A percentile compares a stretch with the other conserved stretches of the same genome.
phyloP scores from a whole-genome alignment of 2,329 filamentous ascomycete species.

The Simplicillium aogashimaense region DNA sequence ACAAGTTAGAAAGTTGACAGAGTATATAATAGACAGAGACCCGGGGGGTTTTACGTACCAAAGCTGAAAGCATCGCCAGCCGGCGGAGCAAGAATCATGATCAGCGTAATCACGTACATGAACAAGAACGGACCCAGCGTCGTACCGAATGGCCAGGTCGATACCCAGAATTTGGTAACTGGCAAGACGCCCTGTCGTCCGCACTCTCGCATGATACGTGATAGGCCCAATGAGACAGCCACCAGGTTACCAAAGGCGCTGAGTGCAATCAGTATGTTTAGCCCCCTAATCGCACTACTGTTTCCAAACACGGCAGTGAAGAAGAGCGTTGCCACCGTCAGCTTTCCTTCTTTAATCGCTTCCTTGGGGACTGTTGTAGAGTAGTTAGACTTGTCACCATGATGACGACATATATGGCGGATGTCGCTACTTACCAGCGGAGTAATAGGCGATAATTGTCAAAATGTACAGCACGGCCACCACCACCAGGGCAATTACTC shows the following conservation, averaged over 20 bases:
- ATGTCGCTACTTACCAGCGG: too few relatives aligned
- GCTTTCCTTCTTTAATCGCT: too few relatives aligned
- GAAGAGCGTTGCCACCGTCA: too few relatives aligned
- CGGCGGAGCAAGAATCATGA: slow-evolving; percentile 46
- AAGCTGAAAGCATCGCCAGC: slow-evolving; percentile 52
- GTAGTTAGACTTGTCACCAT: too few relatives aligned
- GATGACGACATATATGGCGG: too few relatives aligned
- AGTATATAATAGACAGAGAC: too few relatives aligned
- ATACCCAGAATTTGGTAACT: slow-evolving; percentile 43
- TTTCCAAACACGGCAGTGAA: too few relatives aligned
- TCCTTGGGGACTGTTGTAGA: too few relatives aligned
- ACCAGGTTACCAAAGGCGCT: slow-evolving; percentile 43
- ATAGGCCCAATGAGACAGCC: slow-evolving; percentile 36
- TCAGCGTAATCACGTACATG: slow-evolving; percentile 39
- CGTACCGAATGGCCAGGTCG: slow-evolving; percentile 47
- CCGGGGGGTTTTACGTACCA: slow-evolving; percentile 17
- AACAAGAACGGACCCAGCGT: slow-evolving; percentile 42
- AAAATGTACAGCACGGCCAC: too few relatives aligned
- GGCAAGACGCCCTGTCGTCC: slow-evolving; percentile 45
- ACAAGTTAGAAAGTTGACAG: slow-evolving; percentile 18
- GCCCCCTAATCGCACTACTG: too few relatives aligned
- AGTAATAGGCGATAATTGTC: too few relatives aligned
- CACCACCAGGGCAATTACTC: too few relatives aligned
- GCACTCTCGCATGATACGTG: slow-evolving; percentile 43
- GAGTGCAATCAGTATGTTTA: slow-evolving; percentile 21